Evolutionary conservation across 164 flowering plant species (phyloP).

Genomic region (Chimonanthus salicifolius): DNA sequence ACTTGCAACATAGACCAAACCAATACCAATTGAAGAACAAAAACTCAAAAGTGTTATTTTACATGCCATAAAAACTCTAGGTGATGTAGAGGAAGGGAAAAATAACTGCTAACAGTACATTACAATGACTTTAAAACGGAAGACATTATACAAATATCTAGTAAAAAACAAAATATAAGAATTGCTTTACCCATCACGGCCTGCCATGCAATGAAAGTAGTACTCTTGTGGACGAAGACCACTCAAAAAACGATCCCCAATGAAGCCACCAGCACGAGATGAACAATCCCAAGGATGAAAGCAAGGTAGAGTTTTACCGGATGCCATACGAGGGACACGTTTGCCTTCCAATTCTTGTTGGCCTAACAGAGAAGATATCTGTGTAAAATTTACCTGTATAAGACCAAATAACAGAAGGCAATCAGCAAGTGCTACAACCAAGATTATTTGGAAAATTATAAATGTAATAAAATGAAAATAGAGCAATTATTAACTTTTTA

Average conservation of each 20-base stretch:
- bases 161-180: not conserved
- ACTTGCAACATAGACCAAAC: no score
- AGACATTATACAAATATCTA: not conserved
- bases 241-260: constrained; percentile 80
- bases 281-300: constrained; percentile 91
- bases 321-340: constrained; percentile 95
- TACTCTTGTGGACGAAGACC: constrained; percentile 98
- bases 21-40: no score
- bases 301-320: constrained; percentile 94
- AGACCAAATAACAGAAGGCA: not conserved
- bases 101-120: no score
- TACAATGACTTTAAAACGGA: no score
- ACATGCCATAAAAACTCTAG: no score
- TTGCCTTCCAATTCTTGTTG: constrained; percentile 97
- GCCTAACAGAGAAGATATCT: constrained; percentile 83
- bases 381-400: constrained; percentile 83
- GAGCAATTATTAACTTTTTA: no score
- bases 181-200: constrained; percentile 88
- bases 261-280: constrained; percentile 90
- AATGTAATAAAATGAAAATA: not conserved
- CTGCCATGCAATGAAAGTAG: constrained; percentile 99
- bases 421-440: not conserved
- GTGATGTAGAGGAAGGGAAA: no score
- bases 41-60: no score
- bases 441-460: not conserved